Percentiles rank a stretch among this genome's conserved stretches.
Conservation (phyloP, 2,329 filamentous ascomycete genomes). For the Colletotrichum eleusines region DNA sequence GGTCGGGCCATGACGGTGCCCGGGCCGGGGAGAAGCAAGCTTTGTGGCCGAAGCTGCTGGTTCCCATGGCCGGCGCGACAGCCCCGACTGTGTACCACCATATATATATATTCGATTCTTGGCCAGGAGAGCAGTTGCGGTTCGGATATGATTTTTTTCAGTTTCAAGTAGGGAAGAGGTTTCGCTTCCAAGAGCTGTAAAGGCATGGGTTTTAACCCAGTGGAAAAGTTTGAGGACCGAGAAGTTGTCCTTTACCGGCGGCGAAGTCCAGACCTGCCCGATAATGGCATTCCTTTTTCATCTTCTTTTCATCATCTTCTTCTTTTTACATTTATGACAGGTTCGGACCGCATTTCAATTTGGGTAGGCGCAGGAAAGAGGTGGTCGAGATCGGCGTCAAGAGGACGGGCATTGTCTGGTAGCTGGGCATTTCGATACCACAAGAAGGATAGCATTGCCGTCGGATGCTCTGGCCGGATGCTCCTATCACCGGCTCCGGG, state of each 20-base stretch:
- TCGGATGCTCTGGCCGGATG: slow-evolving; percentile 36
- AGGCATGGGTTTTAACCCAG: background rate
- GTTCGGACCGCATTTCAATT: slow-evolving; percentile 33
- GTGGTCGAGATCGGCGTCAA: slow-evolving; percentile 57
- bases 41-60: slow-evolving; percentile 21
- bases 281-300: slow-evolving; percentile 11
- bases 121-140: slow-evolving; percentile 34
- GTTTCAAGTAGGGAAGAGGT: slow-evolving; percentile 16
- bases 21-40: slow-evolving; percentile 2
- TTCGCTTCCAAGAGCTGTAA: slow-evolving; percentile 26
- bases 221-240: background rate
- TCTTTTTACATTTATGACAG: slow-evolving; percentile 36
- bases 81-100: slow-evolving; percentile 34
- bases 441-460: slow-evolving; percentile 41
- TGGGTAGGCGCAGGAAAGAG: slow-evolving; percentile 70
- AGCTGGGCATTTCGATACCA: slow-evolving; percentile 42
- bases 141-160: slow-evolving; percentile 18
- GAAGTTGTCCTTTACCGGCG: background rate
- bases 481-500: slow-evolving; percentile 32
- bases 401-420: slow-evolving; percentile 45
- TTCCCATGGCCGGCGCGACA: slow-evolving; percentile 6
- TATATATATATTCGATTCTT: slow-evolving; percentile 30
- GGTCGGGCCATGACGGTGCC: slow-evolving; percentile 18
- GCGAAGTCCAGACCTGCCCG: background rate
- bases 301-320: background rate